A percentile compares a stretch with the other conserved stretches of the same genome.
Evolutionary conservation across 805 yeast genomes (phyloP).

Genomic region (Saccharomycopsis guyanensis): DNA sequence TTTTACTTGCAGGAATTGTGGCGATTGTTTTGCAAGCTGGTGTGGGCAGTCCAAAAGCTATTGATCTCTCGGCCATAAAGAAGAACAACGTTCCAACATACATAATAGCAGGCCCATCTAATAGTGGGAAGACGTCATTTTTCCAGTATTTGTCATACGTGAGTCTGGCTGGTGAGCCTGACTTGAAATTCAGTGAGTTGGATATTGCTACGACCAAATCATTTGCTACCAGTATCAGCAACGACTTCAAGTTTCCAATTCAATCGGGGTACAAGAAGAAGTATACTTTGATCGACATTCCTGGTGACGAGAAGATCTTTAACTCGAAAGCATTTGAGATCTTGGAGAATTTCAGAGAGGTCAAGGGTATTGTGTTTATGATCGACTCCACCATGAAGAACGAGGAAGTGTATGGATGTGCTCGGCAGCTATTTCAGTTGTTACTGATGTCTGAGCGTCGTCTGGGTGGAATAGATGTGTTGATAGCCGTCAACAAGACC

Average conservation of each 20-base stretch:
- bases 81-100: conserved; percentile 42
- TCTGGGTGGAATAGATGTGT: conserved; percentile 61
- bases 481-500: conserved; percentile 76
- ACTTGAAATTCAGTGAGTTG: conserved; percentile 3
- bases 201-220: conserved; percentile 41
- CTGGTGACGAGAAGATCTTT: conserved; percentile 78
- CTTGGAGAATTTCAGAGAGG: conserved; percentile 34
- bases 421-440: conserved; percentile 51
- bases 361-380: conserved; percentile 66
- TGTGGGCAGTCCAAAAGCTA: neutral
- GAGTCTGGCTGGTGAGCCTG: conserved; percentile 24
- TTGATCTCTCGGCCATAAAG: conserved; percentile 3
- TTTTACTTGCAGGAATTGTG: conserved; percentile 5
- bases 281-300: conserved; percentile 65
- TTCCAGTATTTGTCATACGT: conserved; percentile 27
- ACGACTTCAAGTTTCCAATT: conserved; percentile 33
- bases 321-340: conserved; percentile 44
- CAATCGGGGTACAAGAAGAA: conserved; percentile 30
- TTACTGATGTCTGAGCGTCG: conserved; percentile 52
- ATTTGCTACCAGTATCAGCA: conserved; percentile 38
- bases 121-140: conserved; percentile 60
- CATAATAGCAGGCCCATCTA: conserved; percentile 56
- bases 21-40: conserved; percentile 4
- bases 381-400: conserved; percentile 65
- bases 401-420: conserved; percentile 42